Evolutionary conservation across 2,329 filamentous ascomycete species (phyloP).

Genomic region (Cladosporium cucumerinum): DNA sequence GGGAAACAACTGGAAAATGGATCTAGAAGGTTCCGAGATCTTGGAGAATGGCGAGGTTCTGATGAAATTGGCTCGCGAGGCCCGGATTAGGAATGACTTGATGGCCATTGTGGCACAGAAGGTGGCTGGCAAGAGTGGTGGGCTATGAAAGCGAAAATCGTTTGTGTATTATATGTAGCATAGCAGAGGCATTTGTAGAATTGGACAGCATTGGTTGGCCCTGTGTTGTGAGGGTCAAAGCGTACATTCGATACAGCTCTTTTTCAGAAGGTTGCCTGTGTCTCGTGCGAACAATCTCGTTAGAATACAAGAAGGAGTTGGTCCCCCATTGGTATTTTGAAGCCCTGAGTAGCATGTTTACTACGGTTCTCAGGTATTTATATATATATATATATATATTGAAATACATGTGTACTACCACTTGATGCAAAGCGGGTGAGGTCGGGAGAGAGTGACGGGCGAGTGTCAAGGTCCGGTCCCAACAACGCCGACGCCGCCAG

Average conservation of each 20-base stretch:
- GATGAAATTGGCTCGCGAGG: conserved; percentile 1
- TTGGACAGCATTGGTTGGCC: not conserved
- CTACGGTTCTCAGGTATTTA: not conserved
- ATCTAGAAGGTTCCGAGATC: conserved; percentile 27
- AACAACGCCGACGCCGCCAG: not conserved
- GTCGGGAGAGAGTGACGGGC: conserved; percentile 4
- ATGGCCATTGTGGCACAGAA: not conserved
- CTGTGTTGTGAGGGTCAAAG: not conserved
- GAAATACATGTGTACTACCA: not conserved
- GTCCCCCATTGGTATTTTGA: not conserved
- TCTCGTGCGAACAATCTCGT: not conserved
- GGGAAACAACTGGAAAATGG: conserved; percentile 28
- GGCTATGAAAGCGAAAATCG: not conserved
- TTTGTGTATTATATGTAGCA: not conserved
- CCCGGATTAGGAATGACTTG: not conserved
- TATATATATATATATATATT: not conserved
- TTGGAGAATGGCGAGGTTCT: conserved; percentile 26
- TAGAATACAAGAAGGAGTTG: not conserved
- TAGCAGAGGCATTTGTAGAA: not conserved
- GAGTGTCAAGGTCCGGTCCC: not conserved
- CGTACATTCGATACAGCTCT: not conserved
- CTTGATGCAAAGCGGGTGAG: conserved; percentile 3
- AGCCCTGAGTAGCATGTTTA: not conserved
- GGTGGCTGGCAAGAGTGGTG: not conserved
- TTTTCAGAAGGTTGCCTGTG: not conserved